Evolutionary conservation across 371 early-diverging fungal species (phyloP), one percentile per base, ranked within the genome.

Genomic region (Mortierella sp.): DNA sequence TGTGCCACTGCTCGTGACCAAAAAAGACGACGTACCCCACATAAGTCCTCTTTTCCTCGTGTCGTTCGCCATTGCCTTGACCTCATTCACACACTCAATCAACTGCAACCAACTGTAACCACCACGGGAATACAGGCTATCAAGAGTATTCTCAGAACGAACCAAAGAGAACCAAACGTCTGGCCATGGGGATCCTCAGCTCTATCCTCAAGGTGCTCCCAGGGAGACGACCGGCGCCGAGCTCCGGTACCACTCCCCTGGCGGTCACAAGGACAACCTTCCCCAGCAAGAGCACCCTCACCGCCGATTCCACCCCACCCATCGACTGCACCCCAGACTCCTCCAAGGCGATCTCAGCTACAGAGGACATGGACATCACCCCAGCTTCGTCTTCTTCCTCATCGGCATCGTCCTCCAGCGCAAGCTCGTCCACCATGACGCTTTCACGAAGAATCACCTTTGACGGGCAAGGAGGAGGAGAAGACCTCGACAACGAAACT

Each of bases 131-230:
- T n/a, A n/a, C n/a, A n/a, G n/a, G n/a, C n/a, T n/a, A n/a, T n/a
- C n/a, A n/a, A n/a, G n/a, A n/a, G n/a, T n/a, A n/a, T n/a, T n/a
- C n/a, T n/a, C n/a, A n/a, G n/a, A n/a, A n/a, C n/a, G n/a, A n/a
- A n/a, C n/a, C n/a, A n/a, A n/a, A n/a, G n/a, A n/a, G n/a, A n/a
- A n/a, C 24, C 24, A 41, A 6, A 48, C n/a, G 18, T 12, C 23
- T 10, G 2, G 24, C 30, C 55, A 47, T 71, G 71, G 71, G 71
- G 51, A 54, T 71, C 58, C 56, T 71, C 38, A 59, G 31, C 34
- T 71, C 71, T 27, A 71, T 71, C 30, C 71, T 71, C 34, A 58
- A 51, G 54, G 53, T 52, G 16, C 38, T 50, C 18, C 45, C 58
- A 10, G 58, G 61, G 31, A 56, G 51, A 30, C 49, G 48, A 23